Base-by-base conservation (phyloP, 2,329 filamentous ascomycete species). In the Domatiomyces catenatus region DNA sequence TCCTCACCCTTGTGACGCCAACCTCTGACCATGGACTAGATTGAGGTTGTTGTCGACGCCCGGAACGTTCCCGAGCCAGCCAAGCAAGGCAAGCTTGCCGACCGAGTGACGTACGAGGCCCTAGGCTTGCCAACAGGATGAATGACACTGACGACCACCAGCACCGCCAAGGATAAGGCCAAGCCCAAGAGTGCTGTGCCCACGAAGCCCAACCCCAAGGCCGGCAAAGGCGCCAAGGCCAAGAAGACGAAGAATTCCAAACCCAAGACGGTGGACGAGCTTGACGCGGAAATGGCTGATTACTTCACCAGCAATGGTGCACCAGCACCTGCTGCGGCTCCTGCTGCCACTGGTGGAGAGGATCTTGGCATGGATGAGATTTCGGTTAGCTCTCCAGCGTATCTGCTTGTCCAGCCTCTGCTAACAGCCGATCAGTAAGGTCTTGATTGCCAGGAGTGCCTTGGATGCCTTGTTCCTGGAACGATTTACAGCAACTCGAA, bases 201-300 rank as follows among this genome's bases (percentile, higher is more conserved):
- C 28, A 75, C 80, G 55, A 94, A 90, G 74, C 77, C 76, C 51
- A 69, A 71, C 44, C 68, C 64, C 45, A 69, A 69, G 46, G 67
- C 72, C 59, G 66, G 68, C 48, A 63, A 61, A 53, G 71, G 70
- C 53, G 72, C 75, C 51, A 72, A 73, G 55, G 72, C 68, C 49
- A 80, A 80, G 59, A 83, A 73, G 62, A 72, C 75, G 56, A 96
- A 95, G 83, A 93, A 87, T 0, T 81, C 62, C 74, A 93, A 80
- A 69, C 70, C 75, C 72, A 96, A 96, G 84, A 94, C 88, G 0
- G 81, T 84, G 1, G 90, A 94, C 66, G 89, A 98, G 71, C 80
- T 98, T 22, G 92, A 98, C 66, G 88, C 86, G 3, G 92, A 98
- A 68, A 98, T 98, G 92, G 82, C 80, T 18, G 92, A 96, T 68